Conservation (phyloP, 306 rosid species). For the peach (Prunus persica) region DNA sequence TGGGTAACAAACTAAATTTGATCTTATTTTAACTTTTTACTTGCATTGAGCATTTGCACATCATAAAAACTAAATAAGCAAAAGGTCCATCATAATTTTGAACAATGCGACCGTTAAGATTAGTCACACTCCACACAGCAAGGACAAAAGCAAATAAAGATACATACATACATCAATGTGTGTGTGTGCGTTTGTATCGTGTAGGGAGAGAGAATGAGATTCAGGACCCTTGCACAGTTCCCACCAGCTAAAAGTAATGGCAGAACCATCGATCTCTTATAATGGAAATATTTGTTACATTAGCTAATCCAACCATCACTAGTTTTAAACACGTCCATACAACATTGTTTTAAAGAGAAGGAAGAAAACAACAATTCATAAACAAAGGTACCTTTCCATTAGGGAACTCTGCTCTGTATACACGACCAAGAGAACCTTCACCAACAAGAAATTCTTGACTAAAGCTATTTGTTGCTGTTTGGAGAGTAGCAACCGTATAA, state of each 20-base stretch:
- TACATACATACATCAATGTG: too few species aligned
- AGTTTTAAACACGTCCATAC: too few species aligned
- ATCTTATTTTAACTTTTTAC: background rate
- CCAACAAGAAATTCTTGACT: slow-evolving; percentile 89
- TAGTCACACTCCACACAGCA: too few species aligned
- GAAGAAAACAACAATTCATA: background rate
- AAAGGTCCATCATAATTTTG: background rate
- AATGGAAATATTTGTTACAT: background rate
- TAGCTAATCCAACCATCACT: background rate
- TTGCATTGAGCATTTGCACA: background rate
- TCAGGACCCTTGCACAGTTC: background rate
- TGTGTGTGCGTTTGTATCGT: too few species aligned
- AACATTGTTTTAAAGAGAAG: background rate
- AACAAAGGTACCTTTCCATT: slow-evolving; percentile 78
- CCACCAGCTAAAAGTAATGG: background rate
- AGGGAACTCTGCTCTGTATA: slow-evolving; percentile 83
- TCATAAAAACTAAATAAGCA: background rate
- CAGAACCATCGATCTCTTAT: background rate
- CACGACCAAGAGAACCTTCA: slow-evolving; percentile 99
- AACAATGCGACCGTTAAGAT: too few species aligned
- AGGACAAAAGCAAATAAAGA: too few species aligned
- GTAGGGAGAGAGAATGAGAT: background rate
- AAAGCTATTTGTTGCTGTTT: slow-evolving; percentile 93
- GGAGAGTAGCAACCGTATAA: slow-evolving; percentile 84
- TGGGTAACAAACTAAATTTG: background rate